phyloP scores from a whole-genome alignment of 352 stramenopile genomes.

The Phytophthora cactorum region DNA sequence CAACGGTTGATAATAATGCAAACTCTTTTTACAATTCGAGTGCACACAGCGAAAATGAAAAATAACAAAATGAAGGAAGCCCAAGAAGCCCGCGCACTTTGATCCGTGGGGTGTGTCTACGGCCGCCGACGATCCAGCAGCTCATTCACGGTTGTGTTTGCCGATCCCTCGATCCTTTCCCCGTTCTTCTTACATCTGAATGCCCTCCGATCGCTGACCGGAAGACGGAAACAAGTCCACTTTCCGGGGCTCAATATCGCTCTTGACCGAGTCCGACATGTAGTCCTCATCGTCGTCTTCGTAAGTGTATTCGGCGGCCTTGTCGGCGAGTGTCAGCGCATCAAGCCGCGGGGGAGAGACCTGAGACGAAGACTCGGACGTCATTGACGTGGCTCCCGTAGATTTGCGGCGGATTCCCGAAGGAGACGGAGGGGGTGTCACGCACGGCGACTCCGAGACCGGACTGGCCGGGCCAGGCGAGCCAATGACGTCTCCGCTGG shows the following conservation, averaged over 20 bases:
- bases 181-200: constrained; percentile 67
- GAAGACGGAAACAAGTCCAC: constrained; percentile 59
- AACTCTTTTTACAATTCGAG: constrained; percentile 44
- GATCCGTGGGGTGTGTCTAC: constrained; percentile 23
- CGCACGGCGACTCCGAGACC: constrained; percentile 37
- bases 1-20: constrained; percentile 23
- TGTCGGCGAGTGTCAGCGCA: constrained; percentile 49
- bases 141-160: constrained; percentile 21
- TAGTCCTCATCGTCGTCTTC: constrained; percentile 66
- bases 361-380: constrained; percentile 53
- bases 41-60: constrained; percentile 41
- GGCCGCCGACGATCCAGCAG: constrained; percentile 5
- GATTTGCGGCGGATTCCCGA: constrained; percentile 43
- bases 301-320: constrained; percentile 42
- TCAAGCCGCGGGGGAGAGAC: constrained; percentile 49
- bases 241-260: constrained; percentile 77
- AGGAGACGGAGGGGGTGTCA: constrained; percentile 59
- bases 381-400: constrained; percentile 47
- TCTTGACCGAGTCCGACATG: constrained; percentile 80
- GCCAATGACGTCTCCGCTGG: constrained; percentile 47
- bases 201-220: constrained; percentile 63
- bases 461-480: constrained; percentile 68
- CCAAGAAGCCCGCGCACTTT: constrained; percentile 17
- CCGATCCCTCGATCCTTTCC: constrained; percentile 13
- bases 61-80: constrained; percentile 50